A percentile compares a stretch with the other conserved stretches of the same genome.
phyloP scores from a whole-genome alignment of 768 basidiomycete species.

The Crepidotus variabilis region DNA sequence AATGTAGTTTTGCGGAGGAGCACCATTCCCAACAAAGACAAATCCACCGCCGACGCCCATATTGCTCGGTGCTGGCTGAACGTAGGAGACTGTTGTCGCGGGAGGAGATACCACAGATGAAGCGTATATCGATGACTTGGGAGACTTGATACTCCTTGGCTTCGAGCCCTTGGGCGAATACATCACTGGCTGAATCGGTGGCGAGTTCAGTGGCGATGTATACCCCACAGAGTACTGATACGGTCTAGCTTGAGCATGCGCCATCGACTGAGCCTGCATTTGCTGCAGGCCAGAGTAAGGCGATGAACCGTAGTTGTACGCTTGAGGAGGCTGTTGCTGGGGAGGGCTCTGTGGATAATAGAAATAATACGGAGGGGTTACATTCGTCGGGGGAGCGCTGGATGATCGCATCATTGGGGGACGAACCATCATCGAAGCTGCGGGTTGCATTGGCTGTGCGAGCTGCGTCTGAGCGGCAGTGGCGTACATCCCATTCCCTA shows the following conservation, averaged over 20 bases:
- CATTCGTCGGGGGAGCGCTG: background rate
- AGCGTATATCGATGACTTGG: background rate
- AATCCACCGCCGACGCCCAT: background rate
- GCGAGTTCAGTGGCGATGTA: background rate
- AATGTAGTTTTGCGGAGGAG: background rate
- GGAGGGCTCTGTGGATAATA: background rate
- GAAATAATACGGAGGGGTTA: background rate
- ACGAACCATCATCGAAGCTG: background rate
- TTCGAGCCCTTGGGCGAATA: background rate
- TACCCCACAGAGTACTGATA: background rate
- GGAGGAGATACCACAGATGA: background rate
- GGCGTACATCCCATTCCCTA: constrained; percentile 6
- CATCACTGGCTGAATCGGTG: background rate
- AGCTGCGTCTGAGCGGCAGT: background rate
- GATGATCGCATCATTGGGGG: background rate
- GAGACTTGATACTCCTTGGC: background rate
- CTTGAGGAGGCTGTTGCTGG: background rate
- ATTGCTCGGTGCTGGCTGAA: background rate
- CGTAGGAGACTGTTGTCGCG: background rate
- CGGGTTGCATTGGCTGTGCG: background rate
- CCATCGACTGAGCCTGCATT: background rate
- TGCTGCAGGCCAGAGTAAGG: background rate
- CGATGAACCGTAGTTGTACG: background rate
- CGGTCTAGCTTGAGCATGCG: background rate
- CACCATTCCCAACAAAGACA: background rate